A percentile compares a stretch with the other conserved stretches of the same genome.
Evolutionary conservation across 2,329 filamentous ascomycete genomes (phyloP).

Genomic region (Aspergillus uvarum): DNA sequence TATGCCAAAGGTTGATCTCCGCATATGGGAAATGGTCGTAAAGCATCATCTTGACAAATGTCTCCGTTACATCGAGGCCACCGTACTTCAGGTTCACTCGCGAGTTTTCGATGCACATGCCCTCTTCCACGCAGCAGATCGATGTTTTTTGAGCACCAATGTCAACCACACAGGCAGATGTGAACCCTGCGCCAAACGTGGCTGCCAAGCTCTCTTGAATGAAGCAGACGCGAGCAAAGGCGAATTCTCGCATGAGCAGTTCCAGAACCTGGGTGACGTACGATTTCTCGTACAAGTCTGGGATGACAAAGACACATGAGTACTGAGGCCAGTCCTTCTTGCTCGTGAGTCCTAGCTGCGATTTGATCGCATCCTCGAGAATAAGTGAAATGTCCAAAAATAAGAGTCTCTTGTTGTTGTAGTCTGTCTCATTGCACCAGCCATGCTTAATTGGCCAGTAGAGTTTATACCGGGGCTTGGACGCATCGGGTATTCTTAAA

Average conservation of each 20-base stretch:
- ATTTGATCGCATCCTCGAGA: conserved; percentile 79
- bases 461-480: conserved; percentile 82
- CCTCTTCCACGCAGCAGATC: conserved; percentile 94
- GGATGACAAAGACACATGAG: conserved; percentile 94
- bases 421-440: conserved; percentile 87
- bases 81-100: conserved; percentile 93
- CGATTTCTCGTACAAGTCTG: conserved; percentile 91
- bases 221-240: conserved; percentile 85
- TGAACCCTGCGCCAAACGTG: conserved; percentile 92
- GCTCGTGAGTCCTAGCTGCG: conserved; percentile 75
- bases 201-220: conserved; percentile 95
- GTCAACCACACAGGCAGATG: conserved; percentile 90
- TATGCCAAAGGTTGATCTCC: conserved; percentile 84
- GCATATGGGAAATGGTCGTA: conserved; percentile 93
- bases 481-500: conserved; percentile 83
- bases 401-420: conserved; percentile 73
- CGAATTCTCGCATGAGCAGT: conserved; percentile 83
- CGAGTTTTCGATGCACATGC: conserved; percentile 90
- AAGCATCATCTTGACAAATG: conserved; percentile 97
- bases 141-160: conserved; percentile 97
- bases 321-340: conserved; percentile 85
- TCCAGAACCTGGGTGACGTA: conserved; percentile 84
- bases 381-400: conserved; percentile 86
- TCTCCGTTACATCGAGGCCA: conserved; percentile 87
- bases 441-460: conserved; percentile 89